phyloP scores from a whole-genome alignment of 306 rosid genomes.

The Fragaria nilgerrensis region DNA sequence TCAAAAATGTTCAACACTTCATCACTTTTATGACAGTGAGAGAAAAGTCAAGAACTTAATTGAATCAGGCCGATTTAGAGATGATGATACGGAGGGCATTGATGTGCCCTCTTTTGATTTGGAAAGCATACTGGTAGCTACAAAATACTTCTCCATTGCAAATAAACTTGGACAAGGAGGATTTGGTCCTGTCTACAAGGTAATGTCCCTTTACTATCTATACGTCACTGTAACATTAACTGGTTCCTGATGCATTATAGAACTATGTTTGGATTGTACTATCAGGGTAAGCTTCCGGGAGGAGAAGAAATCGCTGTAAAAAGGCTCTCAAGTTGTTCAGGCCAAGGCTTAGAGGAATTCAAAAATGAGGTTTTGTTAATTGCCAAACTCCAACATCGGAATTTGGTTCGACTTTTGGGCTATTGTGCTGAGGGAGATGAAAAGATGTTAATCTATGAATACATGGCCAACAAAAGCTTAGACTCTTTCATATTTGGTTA shows the following conservation, averaged over 20 bases:
- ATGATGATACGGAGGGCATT: constrained; percentile 50
- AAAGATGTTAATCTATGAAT: too few relatives aligned
- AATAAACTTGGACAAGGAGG: constrained; percentile 84
- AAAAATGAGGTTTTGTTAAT: too few relatives aligned
- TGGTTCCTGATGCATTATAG: constrained; percentile 2
- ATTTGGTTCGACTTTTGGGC: too few relatives aligned
- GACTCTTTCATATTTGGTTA: too few relatives aligned
- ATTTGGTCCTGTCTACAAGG: constrained; percentile 77
- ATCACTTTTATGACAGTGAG: constrained; percentile 42
- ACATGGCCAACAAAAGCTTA: too few relatives aligned
- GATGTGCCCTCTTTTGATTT: constrained; percentile 65
- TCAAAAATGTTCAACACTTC: constrained; percentile 44
- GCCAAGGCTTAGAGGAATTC: too few relatives aligned
- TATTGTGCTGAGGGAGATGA: too few relatives aligned
- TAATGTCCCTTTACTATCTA: constrained; percentile 13
- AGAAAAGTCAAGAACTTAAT: constrained; percentile 42
- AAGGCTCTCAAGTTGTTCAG: constrained; percentile 76
- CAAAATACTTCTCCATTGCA: constrained; percentile 47
- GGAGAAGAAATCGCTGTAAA: constrained; percentile 73
- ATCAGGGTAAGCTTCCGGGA: constrained; percentile 56
- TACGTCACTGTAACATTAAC: neutral
- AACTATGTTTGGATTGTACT: constrained; percentile 1
- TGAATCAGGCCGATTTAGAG: constrained; percentile 52
- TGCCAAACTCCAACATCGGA: too few relatives aligned
- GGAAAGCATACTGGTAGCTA: constrained; percentile 56